Conservation (phyloP, 495 filamentous ascomycete species). For the Penicillium mononematosum region DNA sequence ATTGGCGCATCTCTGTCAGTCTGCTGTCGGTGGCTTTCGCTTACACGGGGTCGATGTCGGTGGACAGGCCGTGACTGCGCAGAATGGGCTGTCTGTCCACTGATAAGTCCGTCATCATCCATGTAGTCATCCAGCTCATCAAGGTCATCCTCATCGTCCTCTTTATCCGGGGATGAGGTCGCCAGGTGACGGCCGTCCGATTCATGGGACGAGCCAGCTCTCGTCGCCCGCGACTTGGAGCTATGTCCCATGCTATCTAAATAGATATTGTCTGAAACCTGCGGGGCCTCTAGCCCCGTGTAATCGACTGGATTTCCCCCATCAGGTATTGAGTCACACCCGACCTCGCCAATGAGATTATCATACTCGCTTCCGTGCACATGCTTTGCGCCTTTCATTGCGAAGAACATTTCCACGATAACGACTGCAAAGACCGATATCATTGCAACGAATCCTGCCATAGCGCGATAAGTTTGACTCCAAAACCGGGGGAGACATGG, state of each 20-base stretch:
- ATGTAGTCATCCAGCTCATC: constrained; percentile 33
- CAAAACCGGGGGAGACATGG: constrained; percentile 75
- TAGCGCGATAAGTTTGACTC: constrained; percentile 68
- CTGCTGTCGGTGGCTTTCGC: constrained; percentile 15
- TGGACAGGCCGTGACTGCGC: constrained; percentile 9
- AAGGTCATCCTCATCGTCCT: constrained; percentile 33
- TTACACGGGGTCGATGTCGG: constrained; percentile 17
- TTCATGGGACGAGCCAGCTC: constrained; percentile 18
- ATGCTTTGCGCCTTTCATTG: constrained; percentile 52
- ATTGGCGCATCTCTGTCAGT: constrained; percentile 25
- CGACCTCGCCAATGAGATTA: constrained; percentile 38
- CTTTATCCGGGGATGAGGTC: constrained; percentile 16
- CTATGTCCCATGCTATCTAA: constrained; percentile 26
- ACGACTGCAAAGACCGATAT: constrained; percentile 71
- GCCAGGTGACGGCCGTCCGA: constrained; percentile 5
- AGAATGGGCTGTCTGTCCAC: constrained; percentile 13
- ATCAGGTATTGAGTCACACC: constrained; percentile 23
- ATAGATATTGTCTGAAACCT: constrained; percentile 23
- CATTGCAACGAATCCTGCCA: constrained; percentile 80
- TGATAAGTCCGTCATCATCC: constrained; percentile 22
- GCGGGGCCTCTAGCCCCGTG: constrained; percentile 23
- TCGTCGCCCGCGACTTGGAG: constrained; percentile 4
- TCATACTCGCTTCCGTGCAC: constrained; percentile 50
- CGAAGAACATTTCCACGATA: constrained; percentile 73
- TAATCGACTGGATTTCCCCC: constrained; percentile 23